Evolutionary conservation across 73 alveolate species (phyloP), one percentile per base, ranked within the genome.

Genomic region (Urostyla sp.): DNA sequence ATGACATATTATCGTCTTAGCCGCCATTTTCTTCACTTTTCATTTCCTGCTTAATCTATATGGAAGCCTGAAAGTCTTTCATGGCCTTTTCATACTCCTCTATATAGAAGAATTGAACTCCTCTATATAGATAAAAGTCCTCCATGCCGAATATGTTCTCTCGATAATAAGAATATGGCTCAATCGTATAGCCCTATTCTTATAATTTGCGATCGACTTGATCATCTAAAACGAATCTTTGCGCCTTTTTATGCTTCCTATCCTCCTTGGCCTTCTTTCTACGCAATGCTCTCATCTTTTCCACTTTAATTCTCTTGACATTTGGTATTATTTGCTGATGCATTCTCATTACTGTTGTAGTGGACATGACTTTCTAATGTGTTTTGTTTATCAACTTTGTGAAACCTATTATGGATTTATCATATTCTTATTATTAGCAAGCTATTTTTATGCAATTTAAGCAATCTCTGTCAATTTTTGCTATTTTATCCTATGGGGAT

Each of bases 61-160:
- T 40, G 26, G 59, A 44, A 16, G 43, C 18, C 73, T 59, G 67
- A 59, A 21, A 77, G 46, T 75, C 87, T 0, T 75, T 11, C 16
- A 63, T 52, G 1, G 93, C 88, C 20, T 55, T 30, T 23, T 37
- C 46, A 28, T 52, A 67, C 51, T 77, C 61, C 0, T 75, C 52
- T 15, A 44, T 4, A 46, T 86, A 86, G 54, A 67, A 67, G 31
- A 77, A 8, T 75, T 77, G 53, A 0, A 86, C 78, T 1, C 84
- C 94, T 30, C 85, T 30, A 53, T 74, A 86, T 16, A 86, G 75
- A 45, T 77, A 86, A 51, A 72, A 67, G 59, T 86, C 94, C 44
- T 86, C 94, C 18, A 63, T 46, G 34, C 67, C 66, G 74, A 86
- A 86, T 3, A 86, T 58, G 49, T 86, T 86, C 48, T 86, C 94